These are phyloP conservation scores for Pseudogymnoascus destructans DNA, from an alignment of 2,329 filamentous ascomycete genomes.

Conservation along the genomic window DNA sequence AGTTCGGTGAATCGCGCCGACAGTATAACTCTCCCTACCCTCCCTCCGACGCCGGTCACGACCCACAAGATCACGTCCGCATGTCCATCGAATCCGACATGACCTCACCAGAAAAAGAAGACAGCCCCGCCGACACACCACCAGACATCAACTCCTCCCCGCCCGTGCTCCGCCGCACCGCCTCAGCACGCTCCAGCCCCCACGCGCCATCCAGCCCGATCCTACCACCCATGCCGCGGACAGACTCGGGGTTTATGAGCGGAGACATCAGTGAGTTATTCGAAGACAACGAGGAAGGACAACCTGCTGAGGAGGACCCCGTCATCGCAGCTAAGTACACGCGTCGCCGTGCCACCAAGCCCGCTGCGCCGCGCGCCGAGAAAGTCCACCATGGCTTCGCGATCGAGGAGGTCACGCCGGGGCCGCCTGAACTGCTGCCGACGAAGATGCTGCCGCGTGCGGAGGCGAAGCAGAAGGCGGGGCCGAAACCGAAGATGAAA, in stretches of 20 bases:
- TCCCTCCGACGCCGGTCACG: slow-evolving; percentile 25
- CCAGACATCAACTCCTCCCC: slow-evolving; percentile 82
- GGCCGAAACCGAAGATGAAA: slow-evolving; percentile 28
- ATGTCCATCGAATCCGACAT: slow-evolving; percentile 32
- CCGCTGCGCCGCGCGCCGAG: slow-evolving; percentile 8
- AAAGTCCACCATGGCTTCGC: slow-evolving; percentile 21
- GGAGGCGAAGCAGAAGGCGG: slow-evolving; percentile 17
- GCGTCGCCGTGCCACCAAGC: slow-evolving; percentile 13
- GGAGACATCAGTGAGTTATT: slow-evolving; percentile 40
- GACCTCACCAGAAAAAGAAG: slow-evolving; percentile 35
- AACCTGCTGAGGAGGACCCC: slow-evolving; percentile 28
- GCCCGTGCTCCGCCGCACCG: slow-evolving; percentile 54
- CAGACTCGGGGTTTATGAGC: slow-evolving; percentile 76
- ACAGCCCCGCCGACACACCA: slow-evolving; percentile 52
- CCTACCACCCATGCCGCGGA: slow-evolving; percentile 42
- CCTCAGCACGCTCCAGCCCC: slow-evolving; percentile 65
- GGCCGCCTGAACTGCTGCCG: slow-evolving; percentile 31
- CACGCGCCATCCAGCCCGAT: slow-evolving; percentile 51
- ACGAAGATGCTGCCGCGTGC: slow-evolving; percentile 25
- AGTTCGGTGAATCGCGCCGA: slow-evolving; percentile 24
- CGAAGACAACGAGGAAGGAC: slow-evolving; percentile 41
- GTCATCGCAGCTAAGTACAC: slow-evolving; percentile 26
- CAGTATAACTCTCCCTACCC: slow-evolving; percentile 31
- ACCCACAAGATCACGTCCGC: slow-evolving; percentile 22
- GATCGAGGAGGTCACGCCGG: slow-evolving; percentile 28